A percentile compares a stretch with the other conserved stretches of the same genome.
Conservation (phyloP, 2,329 filamentous ascomycete species). For the Byssothecium circinans region DNA sequence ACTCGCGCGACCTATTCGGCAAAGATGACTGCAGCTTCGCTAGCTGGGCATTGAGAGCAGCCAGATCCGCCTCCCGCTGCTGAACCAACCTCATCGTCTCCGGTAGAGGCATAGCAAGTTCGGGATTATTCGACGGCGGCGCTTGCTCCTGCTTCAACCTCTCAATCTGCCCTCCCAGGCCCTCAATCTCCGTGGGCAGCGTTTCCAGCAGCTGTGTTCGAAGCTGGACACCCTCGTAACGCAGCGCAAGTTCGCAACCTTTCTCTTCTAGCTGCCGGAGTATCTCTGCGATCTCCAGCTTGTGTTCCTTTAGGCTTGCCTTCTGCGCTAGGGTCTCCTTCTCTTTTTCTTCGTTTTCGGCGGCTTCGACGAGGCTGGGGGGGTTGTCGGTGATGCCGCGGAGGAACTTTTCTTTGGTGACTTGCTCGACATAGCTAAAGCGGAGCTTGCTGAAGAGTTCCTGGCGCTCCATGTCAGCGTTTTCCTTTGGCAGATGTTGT, state of each 20-base stretch:
- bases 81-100: constrained; percentile 46
- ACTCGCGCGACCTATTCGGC: constrained; percentile 67
- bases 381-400: constrained; percentile 89
- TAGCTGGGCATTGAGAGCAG: constrained; percentile 48
- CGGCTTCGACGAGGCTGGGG: constrained; percentile 77
- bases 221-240: constrained; percentile 58
- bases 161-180: constrained; percentile 54
- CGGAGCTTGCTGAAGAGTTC: constrained; percentile 95
- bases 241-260: constrained; percentile 61
- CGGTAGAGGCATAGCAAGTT: constrained; percentile 48
- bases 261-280: constrained; percentile 70
- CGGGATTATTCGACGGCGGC: constrained; percentile 41
- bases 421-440: constrained; percentile 97
- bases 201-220: constrained; percentile 55
- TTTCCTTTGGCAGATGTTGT: neutral
- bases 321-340: constrained; percentile 70
- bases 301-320: constrained; percentile 74
- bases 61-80: constrained; percentile 46
- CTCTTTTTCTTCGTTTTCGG: constrained; percentile 65
- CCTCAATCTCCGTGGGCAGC: constrained; percentile 56
- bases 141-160: constrained; percentile 46
- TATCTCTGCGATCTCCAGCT: constrained; percentile 74
- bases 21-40: constrained; percentile 60
- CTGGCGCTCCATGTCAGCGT: constrained; percentile 38
- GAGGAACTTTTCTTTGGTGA: constrained; percentile 97